Evolutionary conservation across 1,284 basidiomycete genomes (phyloP), one percentile per base, ranked within the genome.

Genomic region (Cystobasidium sp.): DNA sequence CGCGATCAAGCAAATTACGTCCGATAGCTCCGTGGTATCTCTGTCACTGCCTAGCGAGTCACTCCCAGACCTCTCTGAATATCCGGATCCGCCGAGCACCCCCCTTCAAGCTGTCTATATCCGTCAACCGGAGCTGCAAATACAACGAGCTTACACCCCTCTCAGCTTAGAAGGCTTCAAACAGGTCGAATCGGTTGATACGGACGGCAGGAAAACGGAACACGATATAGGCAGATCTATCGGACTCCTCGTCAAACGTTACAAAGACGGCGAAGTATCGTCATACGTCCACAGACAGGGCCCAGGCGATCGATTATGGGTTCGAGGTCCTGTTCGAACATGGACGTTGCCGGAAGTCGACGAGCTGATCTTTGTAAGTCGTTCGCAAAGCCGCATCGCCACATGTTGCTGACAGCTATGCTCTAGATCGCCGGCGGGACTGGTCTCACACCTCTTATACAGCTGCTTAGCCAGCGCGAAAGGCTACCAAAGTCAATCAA

Each of bases 51-150:
- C 89, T 1, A 83, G 82, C 0, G 81, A 87, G 64, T 78, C 83
- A 8, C 79, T 84, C n/a, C 83, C 84, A 24, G 41, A 71, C 0
- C 52, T 37, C 0, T 39, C 68, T 12, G 59, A 55, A 2, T 71
- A 81, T 22, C 63, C 77, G 6, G 68, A 76, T 3, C 81, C 82
- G 39, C 76, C 80, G 51, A 85, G 66, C 51, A 73, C 62, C 16
- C 70, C 90, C 5, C 87, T 93, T 74, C 91, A 88, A 87, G 90
- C 90, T 41, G 83, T 94, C 20, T 93, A 86, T 80, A 85, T 93
- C 80, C 93, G 93, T 78, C 91, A 94, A 79, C 89, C 90, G 76
- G 91, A 92, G 77, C 90, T 94, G 22, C 92, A 93, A 81, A 90
- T 93, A n/a, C 91, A 94, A 80, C 83, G 92, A 64, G 88, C 91